A percentile compares a stretch with the other conserved stretches of the same genome.
Conservation (phyloP, 768 basidiomycete genomes). For the Mycena pura region DNA sequence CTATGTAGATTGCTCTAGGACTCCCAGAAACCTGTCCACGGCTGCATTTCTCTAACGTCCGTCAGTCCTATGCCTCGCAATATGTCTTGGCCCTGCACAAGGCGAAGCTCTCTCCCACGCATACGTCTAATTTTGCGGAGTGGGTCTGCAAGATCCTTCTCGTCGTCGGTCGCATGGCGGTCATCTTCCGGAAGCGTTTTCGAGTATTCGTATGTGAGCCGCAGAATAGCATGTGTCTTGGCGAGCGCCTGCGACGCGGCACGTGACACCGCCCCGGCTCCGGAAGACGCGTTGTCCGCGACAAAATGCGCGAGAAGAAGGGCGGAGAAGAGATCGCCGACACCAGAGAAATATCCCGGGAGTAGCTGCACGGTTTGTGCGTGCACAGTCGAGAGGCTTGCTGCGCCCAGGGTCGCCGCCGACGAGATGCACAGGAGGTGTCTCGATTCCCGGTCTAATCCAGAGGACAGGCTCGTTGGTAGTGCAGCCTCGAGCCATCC, state of each 20-base stretch:
- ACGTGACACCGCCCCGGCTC: slow-evolving; percentile 46
- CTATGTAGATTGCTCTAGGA: slow-evolving; percentile 7
- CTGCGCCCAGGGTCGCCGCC: slow-evolving; percentile 40
- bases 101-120: slow-evolving; percentile 83
- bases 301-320: slow-evolving; percentile 85
- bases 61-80: slow-evolving; percentile 55
- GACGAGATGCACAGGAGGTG: slow-evolving; percentile 87
- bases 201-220: slow-evolving; percentile 64
- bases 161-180: slow-evolving; percentile 73
- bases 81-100: slow-evolving; percentile 80
- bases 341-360: slow-evolving; percentile 93
- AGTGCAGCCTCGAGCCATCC: slow-evolving; percentile 64
- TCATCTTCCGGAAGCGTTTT: slow-evolving; percentile 65
- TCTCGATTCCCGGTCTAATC: slow-evolving; percentile 39
- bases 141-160: slow-evolving; percentile 70
- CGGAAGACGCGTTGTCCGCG: slow-evolving; percentile 25
- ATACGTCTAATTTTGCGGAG: slow-evolving; percentile 74
- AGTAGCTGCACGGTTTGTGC: slow-evolving; percentile 78
- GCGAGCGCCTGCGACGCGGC: slow-evolving; percentile 75
- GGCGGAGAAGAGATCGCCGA: slow-evolving; percentile 96
- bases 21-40: slow-evolving; percentile 58
- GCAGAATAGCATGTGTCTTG: slow-evolving; percentile 77
- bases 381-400: slow-evolving; percentile 55
- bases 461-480: slow-evolving; percentile 44
- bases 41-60: slow-evolving; percentile 42